These are phyloP conservation scores for Wickerhamiella nectarea DNA, from an alignment of 805 yeast genomes.

Conservation along the genomic window DNA sequence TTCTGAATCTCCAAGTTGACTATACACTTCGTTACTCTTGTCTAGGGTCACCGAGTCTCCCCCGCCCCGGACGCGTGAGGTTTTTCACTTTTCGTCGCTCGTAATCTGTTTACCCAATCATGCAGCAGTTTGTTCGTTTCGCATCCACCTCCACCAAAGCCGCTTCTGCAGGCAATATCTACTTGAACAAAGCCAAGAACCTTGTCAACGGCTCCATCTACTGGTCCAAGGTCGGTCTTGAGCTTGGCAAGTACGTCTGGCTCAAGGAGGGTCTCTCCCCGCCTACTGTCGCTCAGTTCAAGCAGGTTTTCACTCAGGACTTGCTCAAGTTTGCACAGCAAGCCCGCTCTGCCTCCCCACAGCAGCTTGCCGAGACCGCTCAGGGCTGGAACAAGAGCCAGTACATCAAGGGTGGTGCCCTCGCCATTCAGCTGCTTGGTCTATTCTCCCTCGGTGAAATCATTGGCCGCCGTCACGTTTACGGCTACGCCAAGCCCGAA, in stretches of 20 bases:
- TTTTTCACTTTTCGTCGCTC: neutral
- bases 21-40: too few species aligned
- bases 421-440: conserved; percentile 74
- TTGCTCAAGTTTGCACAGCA: conserved; percentile 19
- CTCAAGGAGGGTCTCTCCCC: conserved; percentile 88
- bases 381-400: conserved; percentile 41
- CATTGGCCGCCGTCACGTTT: conserved; percentile 85
- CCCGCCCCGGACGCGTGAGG: neutral
- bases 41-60: too few species aligned
- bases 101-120: conserved; percentile 2
- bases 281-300: conserved; percentile 65
- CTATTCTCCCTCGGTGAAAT: conserved; percentile 91
- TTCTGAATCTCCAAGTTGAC: too few species aligned
- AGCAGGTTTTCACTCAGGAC: conserved; percentile 52
- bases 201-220: conserved; percentile 47
- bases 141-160: conserved; percentile 21
- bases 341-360: conserved; percentile 40
- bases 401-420: conserved; percentile 54
- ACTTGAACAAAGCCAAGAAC: conserved; percentile 29
- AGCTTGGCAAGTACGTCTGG: conserved; percentile 65
- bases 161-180: conserved; percentile 20
- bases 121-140: conserved; percentile 8
- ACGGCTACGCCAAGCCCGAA: conserved; percentile 35
- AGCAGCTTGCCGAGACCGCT: conserved; percentile 34
- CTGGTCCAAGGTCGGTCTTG: conserved; percentile 59